Evolutionary conservation across 2,329 filamentous ascomycete species (phyloP), one percentile per base, ranked within the genome.

Genomic region (Colletotrichum sp.): DNA sequence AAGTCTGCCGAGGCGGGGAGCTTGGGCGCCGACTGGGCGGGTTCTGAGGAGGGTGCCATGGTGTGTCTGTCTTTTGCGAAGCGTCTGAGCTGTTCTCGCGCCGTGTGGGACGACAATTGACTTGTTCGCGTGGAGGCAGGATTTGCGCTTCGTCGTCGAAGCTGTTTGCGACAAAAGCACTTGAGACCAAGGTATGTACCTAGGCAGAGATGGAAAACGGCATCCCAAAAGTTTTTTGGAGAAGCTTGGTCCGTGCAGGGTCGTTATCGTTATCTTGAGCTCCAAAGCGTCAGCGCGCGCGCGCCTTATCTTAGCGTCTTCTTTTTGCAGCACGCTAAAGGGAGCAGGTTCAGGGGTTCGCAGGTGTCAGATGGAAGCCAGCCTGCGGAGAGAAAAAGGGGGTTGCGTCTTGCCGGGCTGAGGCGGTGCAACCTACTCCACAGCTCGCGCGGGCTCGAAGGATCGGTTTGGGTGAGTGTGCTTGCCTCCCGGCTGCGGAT

Each of bases 1-100:
- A 81, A 82, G 79, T 87, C 80, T 71, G 83, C 78, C 28, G 84
- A 84, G 64, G 83, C 80, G 64, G 86, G 85, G 64, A 78, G 70
- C 24, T 66, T 70, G 66, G 70, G 75, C 61, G 72, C 60, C 84
- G 80, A 72, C 61, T 12, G 13, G 32, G 24, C 16, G 55, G 24
- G 24, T 24, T 34, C 32, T 21, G 56, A 43, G 52, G 36, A 18
- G 24, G 38, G 43, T 30, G 65, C 65, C 65, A 67, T 67, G 30
- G 13, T 61, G n/a, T 21, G 43, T 52, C 43, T 21, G n/a, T 21
- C 10, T 8, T 13, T 52, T 12, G 10, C 43, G 10, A 52, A 12
- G 10, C 43, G 18, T 8, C n/a, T 21, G 10, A 6, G 10, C 43
- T 13, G 6, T 52, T 52, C 43, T 52, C 43, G 10, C n/a, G 18